A percentile compares a stretch with the other conserved stretches of the same genome.
These are phyloP conservation scores for Paratinospora sagittata DNA, from an alignment of 164 flowering plant species.

Conservation along the genomic window DNA sequence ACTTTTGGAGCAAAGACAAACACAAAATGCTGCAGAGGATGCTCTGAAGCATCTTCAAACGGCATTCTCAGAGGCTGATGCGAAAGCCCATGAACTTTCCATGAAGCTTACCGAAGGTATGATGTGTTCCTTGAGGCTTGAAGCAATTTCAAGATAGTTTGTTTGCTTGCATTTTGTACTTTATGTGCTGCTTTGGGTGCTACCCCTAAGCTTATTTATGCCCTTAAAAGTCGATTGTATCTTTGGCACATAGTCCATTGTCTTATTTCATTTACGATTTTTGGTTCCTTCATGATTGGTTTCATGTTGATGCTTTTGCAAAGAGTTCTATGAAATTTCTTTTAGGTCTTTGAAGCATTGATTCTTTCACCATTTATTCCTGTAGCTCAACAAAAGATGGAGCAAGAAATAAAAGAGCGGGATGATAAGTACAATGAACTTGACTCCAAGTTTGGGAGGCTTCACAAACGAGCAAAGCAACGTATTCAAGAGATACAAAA, in stretches of 20 bases:
- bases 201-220: not conserved
- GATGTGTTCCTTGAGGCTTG: constrained; percentile 10
- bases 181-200: not conserved
- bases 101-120: constrained; percentile 74
- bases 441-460: constrained; percentile 86
- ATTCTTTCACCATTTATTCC: constrained; percentile 2
- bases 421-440: constrained; percentile 90
- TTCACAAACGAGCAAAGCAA: constrained; percentile 97
- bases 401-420: constrained; percentile 83
- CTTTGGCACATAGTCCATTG: not conserved
- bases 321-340: not conserved
- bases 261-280: not conserved
- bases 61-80: constrained; percentile 68
- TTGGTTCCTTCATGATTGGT: not conserved
- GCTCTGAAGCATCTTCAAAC: constrained; percentile 76
- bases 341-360: not conserved
- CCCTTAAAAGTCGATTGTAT: not conserved
- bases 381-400: constrained; percentile 83
- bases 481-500: constrained; percentile 96
- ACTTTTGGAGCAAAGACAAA: constrained; percentile 64
- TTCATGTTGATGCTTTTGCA: not conserved
- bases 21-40: constrained; percentile 76
- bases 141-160: not conserved
- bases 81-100: constrained; percentile 68
- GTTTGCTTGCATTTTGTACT: not conserved